phyloP scores from a whole-genome alignment of 495 filamentous ascomycete genomes.

The Talaromyces wortmannii region DNA sequence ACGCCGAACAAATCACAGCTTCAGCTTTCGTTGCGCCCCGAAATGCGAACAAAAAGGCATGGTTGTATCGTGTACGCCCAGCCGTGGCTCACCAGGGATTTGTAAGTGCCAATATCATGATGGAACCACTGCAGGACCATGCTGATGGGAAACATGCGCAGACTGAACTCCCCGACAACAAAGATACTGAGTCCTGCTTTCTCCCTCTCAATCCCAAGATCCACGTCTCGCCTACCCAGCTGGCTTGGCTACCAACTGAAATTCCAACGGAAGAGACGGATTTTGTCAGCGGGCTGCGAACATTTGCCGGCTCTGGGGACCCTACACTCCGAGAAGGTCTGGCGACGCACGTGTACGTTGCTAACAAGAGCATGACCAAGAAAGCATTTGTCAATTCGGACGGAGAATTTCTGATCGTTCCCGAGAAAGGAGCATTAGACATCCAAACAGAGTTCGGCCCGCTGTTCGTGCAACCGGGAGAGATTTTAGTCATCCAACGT shows the following conservation, averaged over 20 bases:
- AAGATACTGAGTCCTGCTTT: slow-evolving; percentile 35
- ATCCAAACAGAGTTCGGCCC: slow-evolving; percentile 35
- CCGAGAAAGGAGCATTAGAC: slow-evolving; percentile 30
- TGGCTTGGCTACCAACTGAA: slow-evolving; percentile 40
- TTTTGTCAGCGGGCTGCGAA: slow-evolving; percentile 32
- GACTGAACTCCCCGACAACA: slow-evolving; percentile 43
- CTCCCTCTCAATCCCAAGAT: slow-evolving; percentile 31
- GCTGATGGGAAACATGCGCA: slow-evolving; percentile 3
- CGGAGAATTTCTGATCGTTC: slow-evolving; percentile 35
- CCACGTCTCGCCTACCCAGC: slow-evolving; percentile 21
- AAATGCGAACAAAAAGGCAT: slow-evolving; percentile 30
- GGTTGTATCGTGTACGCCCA: slow-evolving; percentile 32
- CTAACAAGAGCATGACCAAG: slow-evolving; percentile 25
- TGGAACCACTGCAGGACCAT: too few relatives aligned
- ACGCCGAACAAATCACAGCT: slow-evolving; percentile 56
- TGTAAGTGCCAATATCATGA: too few relatives aligned
- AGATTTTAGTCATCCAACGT: slow-evolving; percentile 34
- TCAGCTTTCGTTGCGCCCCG: slow-evolving; percentile 39
- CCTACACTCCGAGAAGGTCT: slow-evolving; percentile 27
- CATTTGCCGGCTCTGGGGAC: slow-evolving; percentile 30
- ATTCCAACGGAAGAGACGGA: slow-evolving; percentile 38
- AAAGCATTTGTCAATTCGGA: slow-evolving; percentile 35
- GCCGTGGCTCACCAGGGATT: slow-evolving; percentile 22
- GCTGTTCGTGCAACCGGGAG: slow-evolving; percentile 32
- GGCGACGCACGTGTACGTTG: slow-evolving; percentile 28